Conservation (phyloP, 495 filamentous ascomycete genomes). For the Daldinia childiae region DNA sequence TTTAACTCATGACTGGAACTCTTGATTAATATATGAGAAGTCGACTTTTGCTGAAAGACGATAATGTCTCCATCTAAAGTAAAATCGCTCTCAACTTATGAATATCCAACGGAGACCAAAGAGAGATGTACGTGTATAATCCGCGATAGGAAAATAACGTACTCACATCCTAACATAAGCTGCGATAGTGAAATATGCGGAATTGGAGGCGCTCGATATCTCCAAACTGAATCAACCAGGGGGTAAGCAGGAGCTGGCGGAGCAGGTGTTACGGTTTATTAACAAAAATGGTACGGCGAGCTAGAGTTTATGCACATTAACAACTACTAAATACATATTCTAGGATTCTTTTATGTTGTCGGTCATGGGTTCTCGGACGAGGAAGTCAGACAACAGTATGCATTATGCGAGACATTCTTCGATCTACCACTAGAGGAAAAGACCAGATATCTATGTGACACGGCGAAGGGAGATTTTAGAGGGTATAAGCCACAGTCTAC, state of each 20-base stretch:
- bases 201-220: conserved; percentile 63
- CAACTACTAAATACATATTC: neutral
- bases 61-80: conserved; percentile 22
- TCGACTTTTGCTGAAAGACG: neutral
- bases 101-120: conserved; percentile 33
- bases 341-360: conserved; percentile 65
- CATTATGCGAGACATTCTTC: conserved; percentile 64
- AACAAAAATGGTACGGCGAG: conserved; percentile 43
- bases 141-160: neutral
- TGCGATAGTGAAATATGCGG: conserved; percentile 43
- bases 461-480: conserved; percentile 59
- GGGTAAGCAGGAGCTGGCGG: conserved; percentile 62
- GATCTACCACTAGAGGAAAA: conserved; percentile 65
- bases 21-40: neutral
- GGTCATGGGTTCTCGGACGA: conserved; percentile 65
- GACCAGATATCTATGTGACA: conserved; percentile 58
- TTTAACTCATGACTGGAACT: neutral
- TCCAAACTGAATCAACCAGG: conserved; percentile 58
- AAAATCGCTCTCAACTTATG: conserved; percentile 15
- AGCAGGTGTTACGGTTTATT: conserved; percentile 55
- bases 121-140: conserved; percentile 22
- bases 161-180: neutral
- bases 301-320: neutral
- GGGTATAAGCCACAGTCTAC: conserved; percentile 51
- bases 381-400: conserved; percentile 65